Evolutionary conservation across 306 rosid genomes (phyloP), one percentile per base, ranked within the genome.

Genomic region (Begonia loranthoides): DNA sequence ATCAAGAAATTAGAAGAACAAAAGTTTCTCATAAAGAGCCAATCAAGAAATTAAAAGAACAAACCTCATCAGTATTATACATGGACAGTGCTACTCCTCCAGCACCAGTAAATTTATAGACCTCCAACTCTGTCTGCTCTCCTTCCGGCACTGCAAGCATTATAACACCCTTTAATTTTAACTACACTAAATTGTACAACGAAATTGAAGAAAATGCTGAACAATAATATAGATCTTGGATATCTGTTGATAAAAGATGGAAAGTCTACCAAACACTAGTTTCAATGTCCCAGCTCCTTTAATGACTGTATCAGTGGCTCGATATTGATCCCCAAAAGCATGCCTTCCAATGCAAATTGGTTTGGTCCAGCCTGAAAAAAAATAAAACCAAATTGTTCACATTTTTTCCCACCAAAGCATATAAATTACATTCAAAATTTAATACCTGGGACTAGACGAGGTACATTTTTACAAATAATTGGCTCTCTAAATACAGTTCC

Each of bases 401-500:
- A 28, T 28, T 28, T 28, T 16, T 49, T 15, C 49, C 61, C 56
- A 44, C 16, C 8, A 38, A 39, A 45, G 45, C 47, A 22, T 4
- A 9, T 62, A 53, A 54, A 24, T 41, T 2, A 17, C 36, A 60
- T 68, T 21, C 51, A 55, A 56, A 58, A 17, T 39, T 16, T n/a
- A 45, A 58, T 78, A 90, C 99, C 94, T 74, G 99, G 99, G 74
- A 90, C 76, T 60, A 90, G 99, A 28, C 95, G 95, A 58, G 99
- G 94, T 21, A 90, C 50, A 51, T 86, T 90, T 64, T 80, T 90
- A 92, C 99, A 90, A 56, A 90, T 72, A 72, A 90, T 90, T 49
- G 99, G 99, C 60, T 90, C 99, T 70, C 99, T 80, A 75, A 86
- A 90, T 67, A 85, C 99, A 52, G 95, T 90, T 56, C 99, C 99